Evolutionary conservation across 768 basidiomycete species (phyloP).

Genomic region (Exidia glandulosa): DNA sequence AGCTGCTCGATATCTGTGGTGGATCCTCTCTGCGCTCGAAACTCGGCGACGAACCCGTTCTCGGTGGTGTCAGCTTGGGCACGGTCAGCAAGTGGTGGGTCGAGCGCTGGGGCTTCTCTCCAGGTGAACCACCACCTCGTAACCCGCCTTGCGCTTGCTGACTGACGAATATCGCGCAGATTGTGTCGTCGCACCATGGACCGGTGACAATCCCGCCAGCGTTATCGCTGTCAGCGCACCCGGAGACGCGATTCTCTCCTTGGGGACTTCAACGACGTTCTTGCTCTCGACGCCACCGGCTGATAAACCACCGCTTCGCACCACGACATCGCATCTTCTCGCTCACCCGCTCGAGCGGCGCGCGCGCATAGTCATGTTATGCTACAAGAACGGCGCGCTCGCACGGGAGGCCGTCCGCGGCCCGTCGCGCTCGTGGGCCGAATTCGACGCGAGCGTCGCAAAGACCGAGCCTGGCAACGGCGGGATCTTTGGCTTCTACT

Average conservation of each 20-base stretch:
- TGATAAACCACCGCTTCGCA: slow-evolving; percentile 50
- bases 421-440: slow-evolving; percentile 49
- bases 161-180: slow-evolving; percentile 27
- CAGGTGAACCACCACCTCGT: slow-evolving; percentile 40
- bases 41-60: slow-evolving; percentile 66
- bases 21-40: slow-evolving; percentile 56
- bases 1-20: slow-evolving; percentile 55
- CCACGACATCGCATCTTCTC: slow-evolving; percentile 66
- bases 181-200: slow-evolving; percentile 74
- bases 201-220: slow-evolving; percentile 84
- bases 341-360: slow-evolving; percentile 49
- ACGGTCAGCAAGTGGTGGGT: slow-evolving; percentile 61
- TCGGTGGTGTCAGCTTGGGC: slow-evolving; percentile 58
- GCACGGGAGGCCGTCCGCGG: slow-evolving; percentile 71
- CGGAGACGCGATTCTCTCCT: slow-evolving; percentile 73
- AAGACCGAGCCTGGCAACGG: slow-evolving; percentile 43
- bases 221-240: slow-evolving; percentile 63
- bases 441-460: slow-evolving; percentile 58
- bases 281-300: slow-evolving; percentile 65
- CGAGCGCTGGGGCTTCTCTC: slow-evolving; percentile 60
- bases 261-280: slow-evolving; percentile 83
- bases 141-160: neutral
- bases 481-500: slow-evolving; percentile 64
- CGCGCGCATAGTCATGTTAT: slow-evolving; percentile 80
- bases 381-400: slow-evolving; percentile 82